Conservation (phyloP, 2,329 filamentous ascomycete species). For the Colletotrichum salicis region DNA sequence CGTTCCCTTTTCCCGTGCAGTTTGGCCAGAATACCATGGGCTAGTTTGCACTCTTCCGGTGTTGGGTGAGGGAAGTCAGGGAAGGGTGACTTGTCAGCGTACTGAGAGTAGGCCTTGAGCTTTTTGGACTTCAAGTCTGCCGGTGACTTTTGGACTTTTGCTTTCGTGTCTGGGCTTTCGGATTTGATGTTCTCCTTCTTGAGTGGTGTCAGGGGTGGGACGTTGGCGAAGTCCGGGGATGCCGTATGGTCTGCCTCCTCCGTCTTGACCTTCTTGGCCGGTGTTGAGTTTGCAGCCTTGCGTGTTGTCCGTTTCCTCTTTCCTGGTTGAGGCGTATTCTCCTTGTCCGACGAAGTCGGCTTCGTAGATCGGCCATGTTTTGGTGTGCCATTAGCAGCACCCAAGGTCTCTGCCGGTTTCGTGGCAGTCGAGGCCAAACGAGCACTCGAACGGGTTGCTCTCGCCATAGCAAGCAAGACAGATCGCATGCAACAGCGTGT, state of each 20-base stretch:
- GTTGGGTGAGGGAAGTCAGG: constrained; percentile 75
- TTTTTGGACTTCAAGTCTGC: constrained; percentile 53
- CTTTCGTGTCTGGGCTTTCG: constrained; percentile 16
- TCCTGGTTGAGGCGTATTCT: background rate
- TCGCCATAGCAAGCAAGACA: constrained; percentile 15
- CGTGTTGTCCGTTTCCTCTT: constrained; percentile 30
- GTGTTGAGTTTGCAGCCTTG: constrained; percentile 6
- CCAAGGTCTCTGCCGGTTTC: background rate
- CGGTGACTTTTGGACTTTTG: constrained; percentile 16
- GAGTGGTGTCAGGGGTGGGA: constrained; percentile 14
- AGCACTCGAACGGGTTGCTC: constrained; percentile 34
- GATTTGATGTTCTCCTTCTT: constrained; percentile 28
- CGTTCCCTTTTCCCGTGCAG: constrained; percentile 73
- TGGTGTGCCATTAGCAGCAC: background rate
- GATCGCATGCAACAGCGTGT: background rate
- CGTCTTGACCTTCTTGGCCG: constrained; percentile 35
- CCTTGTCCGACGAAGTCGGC: background rate
- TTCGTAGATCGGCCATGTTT: background rate
- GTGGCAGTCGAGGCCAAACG: constrained; percentile 22
- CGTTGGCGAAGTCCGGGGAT: constrained; percentile 1
- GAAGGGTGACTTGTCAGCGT: constrained; percentile 66
- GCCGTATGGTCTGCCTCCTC: constrained; percentile 24
- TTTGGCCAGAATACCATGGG: constrained; percentile 71
- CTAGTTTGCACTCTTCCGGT: constrained; percentile 72
- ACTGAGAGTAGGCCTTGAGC: constrained; percentile 54